phyloP scores from a whole-genome alignment of 2,329 filamentous ascomycete genomes.

The Epichloe brachyelytri region DNA sequence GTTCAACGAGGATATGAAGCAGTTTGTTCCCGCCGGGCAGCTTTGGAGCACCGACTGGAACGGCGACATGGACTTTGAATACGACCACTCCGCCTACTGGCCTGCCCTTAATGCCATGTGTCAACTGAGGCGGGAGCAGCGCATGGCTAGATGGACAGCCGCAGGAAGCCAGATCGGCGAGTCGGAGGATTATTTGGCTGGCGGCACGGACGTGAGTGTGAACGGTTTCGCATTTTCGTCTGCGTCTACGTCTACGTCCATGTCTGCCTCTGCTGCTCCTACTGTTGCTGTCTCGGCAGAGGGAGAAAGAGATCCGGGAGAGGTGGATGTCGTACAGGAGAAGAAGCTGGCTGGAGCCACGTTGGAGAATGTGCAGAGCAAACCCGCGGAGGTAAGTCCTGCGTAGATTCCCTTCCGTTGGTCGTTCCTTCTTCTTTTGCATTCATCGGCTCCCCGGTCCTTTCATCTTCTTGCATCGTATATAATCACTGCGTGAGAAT shows the following conservation, averaged over 20 bases:
- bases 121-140: constrained; percentile 48
- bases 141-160: constrained; percentile 59
- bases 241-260: background rate
- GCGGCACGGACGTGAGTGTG: constrained; percentile 30
- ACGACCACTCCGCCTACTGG: constrained; percentile 85
- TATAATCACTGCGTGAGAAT: background rate
- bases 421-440: background rate
- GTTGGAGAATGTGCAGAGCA: background rate
- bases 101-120: constrained; percentile 65
- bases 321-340: constrained; percentile 6
- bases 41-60: constrained; percentile 64
- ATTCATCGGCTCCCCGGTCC: background rate
- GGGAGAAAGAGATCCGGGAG: background rate
- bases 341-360: constrained; percentile 9
- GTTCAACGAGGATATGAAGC: constrained; percentile 84
- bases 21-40: constrained; percentile 71
- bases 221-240: constrained; percentile 17
- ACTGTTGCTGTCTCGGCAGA: background rate
- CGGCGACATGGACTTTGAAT: constrained; percentile 77
- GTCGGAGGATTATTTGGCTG: constrained; percentile 75
- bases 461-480: background rate
- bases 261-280: background rate
- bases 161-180: constrained; percentile 76
- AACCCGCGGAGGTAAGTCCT: background rate
- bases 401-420: background rate